These are phyloP conservation scores for Umbilicus rupestris DNA, from an alignment of 164 flowering plant genomes.

Conservation along the genomic window DNA sequence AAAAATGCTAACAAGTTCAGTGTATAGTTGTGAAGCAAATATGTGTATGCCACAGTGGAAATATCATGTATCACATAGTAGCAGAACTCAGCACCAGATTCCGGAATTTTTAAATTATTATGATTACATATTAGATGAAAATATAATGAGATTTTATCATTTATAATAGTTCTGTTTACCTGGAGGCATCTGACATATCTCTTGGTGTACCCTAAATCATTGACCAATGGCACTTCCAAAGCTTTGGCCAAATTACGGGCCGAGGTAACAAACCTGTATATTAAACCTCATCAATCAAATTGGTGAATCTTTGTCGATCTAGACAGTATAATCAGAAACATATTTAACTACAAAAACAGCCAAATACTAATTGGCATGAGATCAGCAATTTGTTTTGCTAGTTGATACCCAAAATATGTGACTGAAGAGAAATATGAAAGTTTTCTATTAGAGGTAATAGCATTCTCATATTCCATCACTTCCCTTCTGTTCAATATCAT, in stretches of 20 bases:
- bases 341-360: too few species aligned
- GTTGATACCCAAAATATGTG: too few species aligned
- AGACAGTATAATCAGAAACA: not conserved
- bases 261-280: conserved; percentile 20
- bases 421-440: too few species aligned
- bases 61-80: too few species aligned
- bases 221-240: conserved; percentile 65
- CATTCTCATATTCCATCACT: too few species aligned
- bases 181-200: conserved; percentile 73
- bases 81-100: too few species aligned
- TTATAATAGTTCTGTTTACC: conserved; percentile 23
- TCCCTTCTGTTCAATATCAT: too few species aligned
- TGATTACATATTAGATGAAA: not conserved
- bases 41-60: too few species aligned
- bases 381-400: too few species aligned
- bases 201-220: conserved; percentile 73
- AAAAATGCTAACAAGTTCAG: not conserved
- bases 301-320: not conserved
- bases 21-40: not conserved
- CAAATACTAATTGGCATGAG: too few species aligned
- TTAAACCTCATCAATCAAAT: not conserved
- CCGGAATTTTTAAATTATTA: too few species aligned
- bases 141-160: not conserved
- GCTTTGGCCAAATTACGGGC: conserved; percentile 38
- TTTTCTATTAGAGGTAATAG: too few species aligned